These are phyloP conservation scores for Cyclotella distinguenda DNA, from an alignment of 108 stramenopile genomes.

Conservation along the genomic window DNA sequence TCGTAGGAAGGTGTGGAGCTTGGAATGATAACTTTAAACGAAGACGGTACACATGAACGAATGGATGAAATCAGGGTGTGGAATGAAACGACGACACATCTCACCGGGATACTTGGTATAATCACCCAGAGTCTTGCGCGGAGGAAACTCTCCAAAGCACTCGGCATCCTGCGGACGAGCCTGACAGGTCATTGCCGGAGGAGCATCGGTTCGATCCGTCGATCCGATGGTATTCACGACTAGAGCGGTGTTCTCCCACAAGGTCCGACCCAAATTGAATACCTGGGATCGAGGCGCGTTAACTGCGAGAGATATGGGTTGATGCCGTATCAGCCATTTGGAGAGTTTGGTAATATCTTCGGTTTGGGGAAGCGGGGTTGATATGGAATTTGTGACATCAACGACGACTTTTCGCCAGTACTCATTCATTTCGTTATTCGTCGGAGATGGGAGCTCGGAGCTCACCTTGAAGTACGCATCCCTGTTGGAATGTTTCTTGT, in stretches of 20 bases:
- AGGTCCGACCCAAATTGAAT: slow-evolving; percentile 51
- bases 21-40: slow-evolving; percentile 82
- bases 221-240: slow-evolving; percentile 83
- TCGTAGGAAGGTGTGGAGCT: slow-evolving; percentile 81
- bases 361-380: slow-evolving; percentile 23
- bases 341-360: slow-evolving; percentile 26
- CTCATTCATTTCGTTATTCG: slow-evolving; percentile 57
- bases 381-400: slow-evolving; percentile 58
- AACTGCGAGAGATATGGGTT: slow-evolving; percentile 73
- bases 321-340: slow-evolving; percentile 52
- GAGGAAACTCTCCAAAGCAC: slow-evolving; percentile 88
- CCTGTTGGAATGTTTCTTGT: slow-evolving; percentile 49
- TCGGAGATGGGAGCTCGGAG: slow-evolving; percentile 39
- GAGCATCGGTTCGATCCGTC: slow-evolving; percentile 43
- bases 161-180: slow-evolving; percentile 89
- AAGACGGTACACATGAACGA: no score
- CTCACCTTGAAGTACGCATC: slow-evolving; percentile 67
- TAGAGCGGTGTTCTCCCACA: slow-evolving; percentile 73
- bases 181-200: slow-evolving; percentile 83
- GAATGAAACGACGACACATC: no score
- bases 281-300: slow-evolving; percentile 59
- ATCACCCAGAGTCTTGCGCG: slow-evolving; percentile 56
- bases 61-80: no score
- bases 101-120: slow-evolving; percentile 83
- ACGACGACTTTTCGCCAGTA: slow-evolving; percentile 85